Conservation (phyloP, 306 rosid species). For the Canavalia ensiformis region DNA sequence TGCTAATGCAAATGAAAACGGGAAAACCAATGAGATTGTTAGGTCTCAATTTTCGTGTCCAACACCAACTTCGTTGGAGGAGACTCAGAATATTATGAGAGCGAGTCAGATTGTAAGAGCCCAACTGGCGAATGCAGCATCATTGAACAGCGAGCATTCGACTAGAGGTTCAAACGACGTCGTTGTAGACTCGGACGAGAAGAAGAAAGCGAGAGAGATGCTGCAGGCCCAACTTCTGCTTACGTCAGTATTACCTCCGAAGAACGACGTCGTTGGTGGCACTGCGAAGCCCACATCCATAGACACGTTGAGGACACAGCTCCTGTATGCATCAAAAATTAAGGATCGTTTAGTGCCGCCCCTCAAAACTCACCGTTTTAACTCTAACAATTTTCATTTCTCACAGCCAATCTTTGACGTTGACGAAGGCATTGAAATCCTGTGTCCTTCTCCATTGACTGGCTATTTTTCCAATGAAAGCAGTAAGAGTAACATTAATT, state of each 20-base stretch:
- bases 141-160: not conserved
- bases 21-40: not conserved
- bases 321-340: not conserved
- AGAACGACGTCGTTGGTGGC: not conserved
- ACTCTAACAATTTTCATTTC: not conserved
- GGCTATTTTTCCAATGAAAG: not conserved
- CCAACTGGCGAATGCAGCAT: not conserved
- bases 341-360: no score
- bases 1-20: not conserved
- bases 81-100: not conserved
- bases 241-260: not conserved
- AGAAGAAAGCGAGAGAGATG: not conserved
- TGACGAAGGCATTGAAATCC: not conserved
- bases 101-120: slow-evolving; percentile 4
- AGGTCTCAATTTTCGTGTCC: not conserved
- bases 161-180: not conserved
- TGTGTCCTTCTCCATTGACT: not conserved
- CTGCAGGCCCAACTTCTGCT: not conserved
- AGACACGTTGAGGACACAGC: not conserved
- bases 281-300: not conserved
- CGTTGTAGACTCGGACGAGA: not conserved
- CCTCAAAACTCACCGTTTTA: not conserved
- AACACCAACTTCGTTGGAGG: no score
- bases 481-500: not conserved
- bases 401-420: not conserved